Conservation (phyloP, 2,329 filamentous ascomycete genomes). For the Whalleya microplaca region DNA sequence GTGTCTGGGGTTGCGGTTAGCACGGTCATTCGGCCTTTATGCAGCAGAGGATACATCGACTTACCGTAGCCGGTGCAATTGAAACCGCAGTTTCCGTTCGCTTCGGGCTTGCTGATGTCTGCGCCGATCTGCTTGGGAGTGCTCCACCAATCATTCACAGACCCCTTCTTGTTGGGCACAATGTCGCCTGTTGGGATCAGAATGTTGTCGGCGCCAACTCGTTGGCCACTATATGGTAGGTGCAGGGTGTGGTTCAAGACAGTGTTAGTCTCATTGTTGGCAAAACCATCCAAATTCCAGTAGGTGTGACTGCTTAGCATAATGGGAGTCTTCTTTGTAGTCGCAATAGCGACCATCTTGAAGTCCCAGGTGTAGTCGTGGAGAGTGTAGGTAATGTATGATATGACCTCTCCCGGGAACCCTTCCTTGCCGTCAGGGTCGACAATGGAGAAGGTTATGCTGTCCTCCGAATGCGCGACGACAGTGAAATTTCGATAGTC, state of each 20-base stretch:
- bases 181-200: conserved; percentile 79
- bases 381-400: conserved; percentile 75
- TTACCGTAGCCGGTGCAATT: conserved; percentile 85
- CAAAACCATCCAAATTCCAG: conserved; percentile 83
- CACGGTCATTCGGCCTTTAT: background rate
- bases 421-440: conserved; percentile 75
- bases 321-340: conserved; percentile 78
- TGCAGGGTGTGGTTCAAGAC: conserved; percentile 74
- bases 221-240: conserved; percentile 72
- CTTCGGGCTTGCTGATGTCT: conserved; percentile 64
- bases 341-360: conserved; percentile 71
- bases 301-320: conserved; percentile 78
- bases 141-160: conserved; percentile 83
- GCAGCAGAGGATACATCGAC: conserved; percentile 18
- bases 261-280: conserved; percentile 69
- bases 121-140: conserved; percentile 77
- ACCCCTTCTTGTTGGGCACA: conserved; percentile 65
- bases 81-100: conserved; percentile 75
- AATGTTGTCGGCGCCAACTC: conserved; percentile 70
- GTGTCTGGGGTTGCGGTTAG: conserved; percentile 51
- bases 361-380: conserved; percentile 70
- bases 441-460: conserved; percentile 75
- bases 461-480: conserved; percentile 65
- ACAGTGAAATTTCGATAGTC: conserved; percentile 80
- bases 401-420: conserved; percentile 77